Evolutionary conservation across 139 green algal species (phyloP).

Genomic region (Chlamydomonas incerta): DNA sequence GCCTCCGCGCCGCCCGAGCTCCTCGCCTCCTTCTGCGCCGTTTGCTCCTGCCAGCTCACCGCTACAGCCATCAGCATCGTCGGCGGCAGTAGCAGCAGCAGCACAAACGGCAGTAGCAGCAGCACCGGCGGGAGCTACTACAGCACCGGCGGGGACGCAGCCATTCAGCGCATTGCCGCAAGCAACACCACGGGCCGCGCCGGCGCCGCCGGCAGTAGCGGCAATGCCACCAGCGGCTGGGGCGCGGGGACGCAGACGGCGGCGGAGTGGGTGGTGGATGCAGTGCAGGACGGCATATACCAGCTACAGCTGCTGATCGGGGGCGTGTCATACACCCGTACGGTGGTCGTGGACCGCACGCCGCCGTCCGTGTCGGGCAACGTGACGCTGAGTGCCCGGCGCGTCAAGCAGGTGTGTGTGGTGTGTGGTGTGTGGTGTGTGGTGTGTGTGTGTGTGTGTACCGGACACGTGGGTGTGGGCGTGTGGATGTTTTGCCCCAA

Average conservation of each 20-base stretch:
- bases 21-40: neutral
- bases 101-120: too few species aligned
- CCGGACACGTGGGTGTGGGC: too few species aligned
- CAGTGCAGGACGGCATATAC: neutral
- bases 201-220: too few species aligned
- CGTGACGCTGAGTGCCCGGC: neutral
- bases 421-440: neutral
- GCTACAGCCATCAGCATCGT: neutral
- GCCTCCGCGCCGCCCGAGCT: neutral
- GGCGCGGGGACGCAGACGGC: too few species aligned
- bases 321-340: neutral
- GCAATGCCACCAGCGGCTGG: too few species aligned
- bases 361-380: conserved; percentile 5
- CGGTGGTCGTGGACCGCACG: conserved; percentile 12
- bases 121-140: too few species aligned
- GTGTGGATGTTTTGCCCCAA: too few species aligned
- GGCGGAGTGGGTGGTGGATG: conserved; percentile 1
- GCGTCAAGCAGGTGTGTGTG: conserved; percentile 3
- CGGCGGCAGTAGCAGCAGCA: too few species aligned
- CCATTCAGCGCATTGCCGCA: too few species aligned
- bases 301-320: neutral
- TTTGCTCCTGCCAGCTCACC: neutral
- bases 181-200: too few species aligned
- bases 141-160: too few species aligned
- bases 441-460: neutral